phyloP scores from a whole-genome alignment of 2,329 filamentous ascomycete species.

The Alternaria sp. region DNA sequence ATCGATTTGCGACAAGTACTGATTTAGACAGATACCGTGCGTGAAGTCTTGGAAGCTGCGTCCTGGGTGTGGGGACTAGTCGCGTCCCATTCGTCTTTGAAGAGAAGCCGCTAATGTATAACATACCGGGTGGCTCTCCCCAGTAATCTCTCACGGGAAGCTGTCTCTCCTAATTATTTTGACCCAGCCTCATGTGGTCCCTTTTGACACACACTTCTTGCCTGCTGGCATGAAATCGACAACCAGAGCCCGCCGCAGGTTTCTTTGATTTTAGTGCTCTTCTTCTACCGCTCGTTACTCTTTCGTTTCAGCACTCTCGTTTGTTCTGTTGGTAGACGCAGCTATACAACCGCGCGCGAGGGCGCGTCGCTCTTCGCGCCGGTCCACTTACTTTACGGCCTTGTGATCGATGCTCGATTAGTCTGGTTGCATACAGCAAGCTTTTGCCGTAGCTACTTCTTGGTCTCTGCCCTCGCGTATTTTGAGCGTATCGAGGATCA shows the following conservation, averaged over 20 bases:
- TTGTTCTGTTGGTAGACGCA: constrained; percentile 38
- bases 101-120: constrained; percentile 21
- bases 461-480: constrained; percentile 33
- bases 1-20: constrained; percentile 16
- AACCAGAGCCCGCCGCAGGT: constrained; percentile 33
- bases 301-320: constrained; percentile 41
- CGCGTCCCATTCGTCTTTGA: constrained; percentile 17
- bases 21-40: constrained; percentile 16
- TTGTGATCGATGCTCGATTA: constrained; percentile 46
- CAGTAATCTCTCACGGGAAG: constrained; percentile 21
- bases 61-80: constrained; percentile 19
- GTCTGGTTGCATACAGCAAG: constrained; percentile 42
- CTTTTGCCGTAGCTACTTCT: constrained; percentile 40
- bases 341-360: constrained; percentile 35
- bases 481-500: constrained; percentile 20
- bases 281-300: constrained; percentile 33
- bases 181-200: constrained; percentile 21
- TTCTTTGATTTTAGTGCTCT: constrained; percentile 35
- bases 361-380: constrained; percentile 38
- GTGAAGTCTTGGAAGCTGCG: constrained; percentile 16
- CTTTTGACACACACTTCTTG: constrained; percentile 21
- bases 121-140: constrained; percentile 22
- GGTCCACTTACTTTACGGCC: constrained; percentile 42
- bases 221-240: constrained; percentile 39
- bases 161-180: constrained; percentile 22